Evolutionary conservation across 1,139 yeast genomes (phyloP), one percentile per base, ranked within the genome.

Genomic region (Taiozyma sp.): DNA sequence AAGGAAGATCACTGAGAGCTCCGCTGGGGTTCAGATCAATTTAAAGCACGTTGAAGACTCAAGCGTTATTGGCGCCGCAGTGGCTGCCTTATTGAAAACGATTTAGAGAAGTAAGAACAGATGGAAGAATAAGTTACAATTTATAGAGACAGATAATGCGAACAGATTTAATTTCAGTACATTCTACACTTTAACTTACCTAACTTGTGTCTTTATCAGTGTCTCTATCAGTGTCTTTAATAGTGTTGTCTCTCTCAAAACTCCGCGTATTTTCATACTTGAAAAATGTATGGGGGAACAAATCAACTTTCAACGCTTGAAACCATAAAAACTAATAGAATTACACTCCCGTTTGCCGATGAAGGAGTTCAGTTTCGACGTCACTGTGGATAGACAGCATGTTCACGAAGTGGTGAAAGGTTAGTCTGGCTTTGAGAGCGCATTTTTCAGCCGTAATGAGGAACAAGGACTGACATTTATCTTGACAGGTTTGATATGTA

Each of bases 401-500:
- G 57, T 66, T 16, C 62, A 64, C 30, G 78, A 74, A 30, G 70
- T 67, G 1, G 62, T 71, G 28, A 64, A 64, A 51, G 70, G 73
- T 66, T 46, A 23, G 67, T 59, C 6, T 8, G 27, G 4, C 6
- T 24, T 24, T 24, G 27, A 24, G 27, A 24, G 27, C 27, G 27
- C 27, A 6, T 24, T 24, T 24, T 24, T 24, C 27, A 24, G 27
- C 27, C 8, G 27, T 24, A 24, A 24, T 24, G 36, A 13, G 30
- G 36, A 23, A 30, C 36, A 32, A 24, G 28, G 36, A 50, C 49
- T n/a, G 5, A 23, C 29, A 32, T 30, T 12, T 14, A 44, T 29
- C 43, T 24, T 48, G 28, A 47, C n/a, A 73, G 93, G 90, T 4
- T 66, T 85, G 39, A 65, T 86, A 53, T 83, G 87, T 74, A 72